Percentiles rank a stretch among this genome's conserved stretches.
Conservation (phyloP, 176 grass and related monocot species). For the Oryza glaberrima region DNA sequence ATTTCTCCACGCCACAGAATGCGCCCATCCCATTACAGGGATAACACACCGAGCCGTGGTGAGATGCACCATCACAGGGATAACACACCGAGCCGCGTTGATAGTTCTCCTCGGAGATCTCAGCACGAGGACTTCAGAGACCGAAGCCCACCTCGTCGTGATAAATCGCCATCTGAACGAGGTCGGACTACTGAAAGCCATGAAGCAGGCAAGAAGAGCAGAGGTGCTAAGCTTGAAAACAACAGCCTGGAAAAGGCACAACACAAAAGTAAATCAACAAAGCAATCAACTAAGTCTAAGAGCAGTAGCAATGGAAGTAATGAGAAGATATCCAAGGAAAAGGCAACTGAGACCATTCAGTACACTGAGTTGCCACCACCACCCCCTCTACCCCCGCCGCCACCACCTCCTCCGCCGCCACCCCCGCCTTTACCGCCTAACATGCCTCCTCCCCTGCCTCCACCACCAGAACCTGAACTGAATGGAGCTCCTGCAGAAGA, state of each 20-base stretch:
- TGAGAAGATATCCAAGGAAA: constrained; percentile 77
- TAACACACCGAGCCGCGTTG: constrained; percentile 64
- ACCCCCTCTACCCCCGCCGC: constrained; percentile 61
- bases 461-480: constrained; percentile 46
- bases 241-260: constrained; percentile 58
- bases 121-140: constrained; percentile 74
- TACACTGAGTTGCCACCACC: constrained; percentile 58
- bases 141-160: constrained; percentile 53
- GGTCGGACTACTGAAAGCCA: constrained; percentile 49
- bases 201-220: constrained; percentile 62
- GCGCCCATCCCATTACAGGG: constrained; percentile 57
- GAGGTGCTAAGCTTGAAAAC: constrained; percentile 54
- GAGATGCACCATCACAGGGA: constrained; percentile 59
- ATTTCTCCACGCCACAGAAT: constrained; percentile 57
- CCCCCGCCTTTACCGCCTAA: constrained; percentile 64
- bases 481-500: constrained; percentile 55
- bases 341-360: constrained; percentile 50
- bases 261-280: constrained; percentile 62
- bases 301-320: constrained; percentile 58
- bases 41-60: constrained; percentile 65
- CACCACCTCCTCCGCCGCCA: constrained; percentile 55
- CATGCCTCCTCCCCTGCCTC: constrained; percentile 64
- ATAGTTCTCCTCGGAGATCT: constrained; percentile 61
- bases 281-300: constrained; percentile 79
- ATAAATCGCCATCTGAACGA: constrained; percentile 61